Evolutionary conservation across 202 grass and related monocot genomes (phyloP), one percentile per base, ranked within the genome.

Genomic region (Musa balbisiana): DNA sequence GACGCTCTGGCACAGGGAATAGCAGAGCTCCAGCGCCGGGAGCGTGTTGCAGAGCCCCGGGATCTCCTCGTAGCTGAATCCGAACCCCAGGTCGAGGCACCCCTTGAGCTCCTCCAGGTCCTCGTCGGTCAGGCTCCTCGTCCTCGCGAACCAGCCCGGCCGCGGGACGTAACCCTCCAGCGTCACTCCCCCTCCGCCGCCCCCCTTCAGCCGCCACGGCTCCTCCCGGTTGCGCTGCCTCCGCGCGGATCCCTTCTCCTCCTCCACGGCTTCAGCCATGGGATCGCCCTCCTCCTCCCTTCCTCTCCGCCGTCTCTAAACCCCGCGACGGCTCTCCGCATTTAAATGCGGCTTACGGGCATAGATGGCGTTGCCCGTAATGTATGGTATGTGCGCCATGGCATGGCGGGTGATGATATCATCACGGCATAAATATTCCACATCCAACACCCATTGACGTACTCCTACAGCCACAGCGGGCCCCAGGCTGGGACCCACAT

Each of bases 61-160:
- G 73, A 92, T 92, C 79, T 92, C 89, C 52, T 86, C 54, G 71
- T 88, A 88, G 75, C 67, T 88, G 74, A 92, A 92, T 15, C 86
- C 86, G 75, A 92, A 92, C 4, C 89, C 89, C 74, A 92, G 72
- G 84, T 92, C 89, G 11, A 92, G 73, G 80, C 89, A 88, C 11
- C 89, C 89, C 69, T 84, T 92, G 29, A 92, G 86, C 53, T 92
- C 89, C 78, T 92, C 89, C 60, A 92, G 78, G 72, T 88, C 86
- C 64, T 92, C 89, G 62, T 86, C 84, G 2, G 90, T 89, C 13
- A 92, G 81, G 87, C 84, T 89, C 84, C 67, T 81, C 26, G 84
- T 88, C 73, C 82, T 51, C 56, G 59, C 82, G 2, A 84, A n/a
- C 0, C 70, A 59, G 3, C 49, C n/a, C 0, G 66, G 17, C 49